Evolutionary conservation across 129 eudicot genomes (phyloP), one percentile per base, ranked within the genome.

Genomic region (Arctium lappa): DNA sequence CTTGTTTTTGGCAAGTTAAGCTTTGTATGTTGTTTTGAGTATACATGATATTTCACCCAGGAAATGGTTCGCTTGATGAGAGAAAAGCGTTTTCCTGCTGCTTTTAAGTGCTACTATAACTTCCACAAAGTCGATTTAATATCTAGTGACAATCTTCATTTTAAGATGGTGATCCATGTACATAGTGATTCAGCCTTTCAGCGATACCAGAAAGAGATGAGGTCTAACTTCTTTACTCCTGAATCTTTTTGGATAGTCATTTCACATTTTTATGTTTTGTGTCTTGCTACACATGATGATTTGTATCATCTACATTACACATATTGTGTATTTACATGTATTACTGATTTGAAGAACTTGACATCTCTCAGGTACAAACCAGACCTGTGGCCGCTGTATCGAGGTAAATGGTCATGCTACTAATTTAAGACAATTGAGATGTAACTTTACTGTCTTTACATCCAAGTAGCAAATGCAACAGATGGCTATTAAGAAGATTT

Each of bases 121-220:
- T 93, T 91, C 46, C 98, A 91, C 79, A 95, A 90, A 87, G 32
- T 76, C 33, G 83, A 88, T 32, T 75, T 87, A 39, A 82, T 85
- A 32, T 79, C 98, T 39, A 85, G 87, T 40, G 92, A 95, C 65
- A 80, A 93, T 83, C 90, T 95, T 81, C 87, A 86, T 76, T 89
- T 80, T 79, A 95, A 91, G 75, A 93, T 95, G 99, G 99, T 95
- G 82, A 91, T 95, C 75, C 99, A 95, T 84, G 99, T 95, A n/a
- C 94, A 77, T 65, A 90, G 92, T 80, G 99, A 95, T 84, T 93
- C 97, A 65, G 82, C 88, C 68, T 95, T 95, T 60, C 85, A 92
- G 75, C 89, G 94, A 66, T 95, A 95, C 84, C 99, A 95, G 78
- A 95, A 91, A 87, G 99, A 95, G 89, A 93, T 93, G 97, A 95